Conservation (phyloP, 768 basidiomycete genomes). For the Butyriboletus loyo region DNA sequence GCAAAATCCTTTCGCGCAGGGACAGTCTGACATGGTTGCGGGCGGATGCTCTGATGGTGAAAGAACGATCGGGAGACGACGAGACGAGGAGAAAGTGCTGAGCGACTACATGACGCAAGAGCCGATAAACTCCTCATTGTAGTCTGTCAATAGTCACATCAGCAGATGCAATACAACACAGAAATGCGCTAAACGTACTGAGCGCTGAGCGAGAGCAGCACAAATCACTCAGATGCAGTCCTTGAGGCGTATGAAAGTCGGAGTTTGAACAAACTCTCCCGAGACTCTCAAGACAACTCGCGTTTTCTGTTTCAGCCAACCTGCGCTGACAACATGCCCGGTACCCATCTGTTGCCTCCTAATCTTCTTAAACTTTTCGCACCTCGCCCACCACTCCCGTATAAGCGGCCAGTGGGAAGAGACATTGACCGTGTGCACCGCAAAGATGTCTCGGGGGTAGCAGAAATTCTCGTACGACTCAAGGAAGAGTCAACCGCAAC, state of each 20-base stretch:
- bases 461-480: constrained; percentile 63
- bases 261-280: constrained; percentile 29
- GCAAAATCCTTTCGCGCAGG: constrained; percentile 33
- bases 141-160: constrained; percentile 1
- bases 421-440: constrained; percentile 71
- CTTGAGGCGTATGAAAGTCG: constrained; percentile 14
- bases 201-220: not conserved
- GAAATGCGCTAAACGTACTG: not conserved
- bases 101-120: constrained; percentile 12
- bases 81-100: constrained; percentile 8
- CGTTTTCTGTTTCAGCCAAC: constrained; percentile 8
- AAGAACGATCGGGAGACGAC: constrained; percentile 6
- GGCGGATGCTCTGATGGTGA: not conserved
- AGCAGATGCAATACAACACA: not conserved
- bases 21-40: not conserved
- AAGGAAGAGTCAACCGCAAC: constrained; percentile 74
- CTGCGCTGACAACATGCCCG: constrained; percentile 40
- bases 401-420: constrained; percentile 77
- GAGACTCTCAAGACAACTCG: constrained; percentile 5
- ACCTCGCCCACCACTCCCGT: constrained; percentile 87
- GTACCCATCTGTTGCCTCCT: constrained; percentile 88
- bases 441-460: constrained; percentile 79
- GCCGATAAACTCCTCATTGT: constrained; percentile 18
- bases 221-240: constrained; percentile 3
- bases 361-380: constrained; percentile 97